Percentiles rank a stretch among this genome's conserved stretches.
These are phyloP conservation scores for Phellopilus nigrolimitatus DNA, from an alignment of 1,284 basidiomycete genomes.

Conservation along the genomic window DNA sequence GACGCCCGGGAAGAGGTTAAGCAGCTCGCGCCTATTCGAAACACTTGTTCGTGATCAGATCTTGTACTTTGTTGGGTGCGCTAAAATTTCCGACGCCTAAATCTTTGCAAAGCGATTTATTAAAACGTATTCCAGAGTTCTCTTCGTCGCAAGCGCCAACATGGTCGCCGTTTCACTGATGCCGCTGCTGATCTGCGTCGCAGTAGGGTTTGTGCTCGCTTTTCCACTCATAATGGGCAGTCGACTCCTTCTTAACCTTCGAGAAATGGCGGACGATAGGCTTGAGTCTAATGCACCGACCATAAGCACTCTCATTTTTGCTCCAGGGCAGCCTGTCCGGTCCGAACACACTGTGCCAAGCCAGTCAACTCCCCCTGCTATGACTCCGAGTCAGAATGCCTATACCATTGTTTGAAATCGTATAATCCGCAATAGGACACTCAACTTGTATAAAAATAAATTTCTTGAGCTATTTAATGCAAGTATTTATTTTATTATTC, in stretches of 20 bases:
- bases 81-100: not conserved
- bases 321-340: not conserved
- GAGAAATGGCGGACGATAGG: conserved; percentile 7
- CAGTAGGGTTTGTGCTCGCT: conserved; percentile 1
- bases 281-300: not conserved
- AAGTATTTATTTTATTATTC: too few species aligned
- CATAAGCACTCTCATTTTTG: conserved; percentile 2
- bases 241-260: conserved; percentile 1
- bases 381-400: too few species aligned
- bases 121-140: not conserved
- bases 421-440: too few species aligned
- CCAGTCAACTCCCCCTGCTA: too few species aligned
- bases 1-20: not conserved
- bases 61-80: conserved; percentile 8
- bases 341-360: not conserved
- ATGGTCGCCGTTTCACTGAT: not conserved
- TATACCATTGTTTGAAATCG: too few species aligned
- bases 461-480: too few species aligned
- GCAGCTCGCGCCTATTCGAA: conserved; percentile 1
- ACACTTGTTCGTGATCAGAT: conserved; percentile 6
- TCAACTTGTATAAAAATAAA: too few species aligned
- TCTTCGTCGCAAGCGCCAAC: conserved; percentile 4
- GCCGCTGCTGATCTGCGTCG: conserved; percentile 3
- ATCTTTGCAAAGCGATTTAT: not conserved
- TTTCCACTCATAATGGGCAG: conserved; percentile 9